Conservation (phyloP, 169 alveolate species). For the Plasmodium fragile region DNA sequence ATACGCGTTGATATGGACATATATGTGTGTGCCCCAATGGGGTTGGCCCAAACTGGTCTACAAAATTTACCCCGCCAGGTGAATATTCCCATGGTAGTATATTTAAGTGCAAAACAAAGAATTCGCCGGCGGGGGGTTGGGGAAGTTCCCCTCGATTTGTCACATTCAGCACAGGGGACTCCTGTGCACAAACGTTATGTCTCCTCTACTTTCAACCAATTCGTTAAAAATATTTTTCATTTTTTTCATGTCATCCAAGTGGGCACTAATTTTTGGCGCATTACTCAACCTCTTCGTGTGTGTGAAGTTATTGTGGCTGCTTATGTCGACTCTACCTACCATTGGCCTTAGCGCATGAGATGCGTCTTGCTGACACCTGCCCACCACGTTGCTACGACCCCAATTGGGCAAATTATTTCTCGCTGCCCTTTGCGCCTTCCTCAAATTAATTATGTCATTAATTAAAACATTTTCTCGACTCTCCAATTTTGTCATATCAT, state of each 20-base stretch:
- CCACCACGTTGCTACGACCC: not conserved
- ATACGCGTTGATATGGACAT: not conserved
- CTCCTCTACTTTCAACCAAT: not conserved
- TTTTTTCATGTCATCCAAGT: conserved; percentile 4
- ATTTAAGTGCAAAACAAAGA: not conserved
- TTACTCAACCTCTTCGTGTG: not conserved
- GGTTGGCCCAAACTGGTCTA: not conserved
- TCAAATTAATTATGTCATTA: not conserved
- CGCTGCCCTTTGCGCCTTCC: not conserved
- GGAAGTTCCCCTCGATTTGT: not conserved
- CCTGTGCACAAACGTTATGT: conserved; percentile 33
- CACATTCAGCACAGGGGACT: conserved; percentile 14
- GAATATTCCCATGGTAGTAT: not conserved
- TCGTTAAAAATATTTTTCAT: conserved; percentile 49
- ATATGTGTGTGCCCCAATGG: not conserved
- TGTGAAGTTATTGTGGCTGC: not conserved
- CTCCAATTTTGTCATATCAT: not conserved
- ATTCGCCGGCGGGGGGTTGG: not conserved
- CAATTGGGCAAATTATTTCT: not conserved
- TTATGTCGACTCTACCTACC: not conserved
- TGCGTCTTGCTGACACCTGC: not conserved
- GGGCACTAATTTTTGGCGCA: not conserved
- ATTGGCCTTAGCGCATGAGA: not conserved
- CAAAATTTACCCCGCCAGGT: not conserved
- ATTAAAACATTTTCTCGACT: not conserved